A percentile compares a stretch with the other conserved stretches of the same genome.
phyloP scores from a whole-genome alignment of 2,329 filamentous ascomycete species.

The Zarea fungicola region DNA sequence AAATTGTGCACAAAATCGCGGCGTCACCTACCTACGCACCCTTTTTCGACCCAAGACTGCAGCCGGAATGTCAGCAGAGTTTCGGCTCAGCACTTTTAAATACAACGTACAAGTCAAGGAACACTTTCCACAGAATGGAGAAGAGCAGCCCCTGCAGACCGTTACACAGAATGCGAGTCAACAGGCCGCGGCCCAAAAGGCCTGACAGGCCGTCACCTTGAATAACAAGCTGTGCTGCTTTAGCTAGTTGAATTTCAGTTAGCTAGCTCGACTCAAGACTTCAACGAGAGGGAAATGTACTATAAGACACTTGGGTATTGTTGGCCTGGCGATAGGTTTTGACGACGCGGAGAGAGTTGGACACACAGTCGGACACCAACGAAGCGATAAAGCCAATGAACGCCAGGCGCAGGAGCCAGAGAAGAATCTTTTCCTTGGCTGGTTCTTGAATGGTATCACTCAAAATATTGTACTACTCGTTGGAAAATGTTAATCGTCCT shows the following conservation, averaged over 20 bases:
- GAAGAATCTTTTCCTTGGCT: slow-evolving; percentile 31
- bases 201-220: slow-evolving; percentile 36
- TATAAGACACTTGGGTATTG: slow-evolving; percentile 40
- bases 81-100: background rate
- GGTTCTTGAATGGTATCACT: slow-evolving; percentile 35
- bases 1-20: background rate
- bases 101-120: slow-evolving; percentile 40
- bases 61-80: background rate
- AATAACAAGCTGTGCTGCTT: slow-evolving; percentile 37
- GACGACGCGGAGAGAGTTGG: slow-evolving; percentile 42
- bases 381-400: slow-evolving; percentile 28
- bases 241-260: slow-evolving; percentile 23
- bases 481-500: too few species aligned
- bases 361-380: slow-evolving; percentile 38
- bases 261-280: background rate
- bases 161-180: slow-evolving; percentile 43
- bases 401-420: slow-evolving; percentile 40
- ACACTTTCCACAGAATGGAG: slow-evolving; percentile 45
- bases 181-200: slow-evolving; percentile 40
- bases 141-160: slow-evolving; percentile 43
- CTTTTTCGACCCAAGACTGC: slow-evolving; percentile 1
- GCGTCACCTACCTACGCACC: background rate
- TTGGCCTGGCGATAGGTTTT: slow-evolving; percentile 48
- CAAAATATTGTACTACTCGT: slow-evolving; percentile 43
- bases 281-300: slow-evolving; percentile 22